Evolutionary conservation across 164 flowering plant species (phyloP).

Genomic region (Vitis amurensis): DNA sequence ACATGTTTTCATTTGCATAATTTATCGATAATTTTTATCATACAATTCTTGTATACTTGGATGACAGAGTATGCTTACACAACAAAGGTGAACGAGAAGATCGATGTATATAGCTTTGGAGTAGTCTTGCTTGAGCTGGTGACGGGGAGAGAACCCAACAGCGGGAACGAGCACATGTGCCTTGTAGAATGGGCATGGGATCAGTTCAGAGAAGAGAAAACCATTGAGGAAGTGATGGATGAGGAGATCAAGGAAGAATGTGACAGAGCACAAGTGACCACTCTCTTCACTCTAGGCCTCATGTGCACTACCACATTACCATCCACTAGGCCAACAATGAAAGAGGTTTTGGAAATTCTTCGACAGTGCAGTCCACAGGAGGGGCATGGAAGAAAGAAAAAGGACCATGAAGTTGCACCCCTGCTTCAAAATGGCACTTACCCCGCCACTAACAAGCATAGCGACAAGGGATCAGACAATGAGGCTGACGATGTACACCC

Average conservation of each 20-base stretch:
- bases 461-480: slow-evolving; percentile 25
- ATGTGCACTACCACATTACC: slow-evolving; percentile 65
- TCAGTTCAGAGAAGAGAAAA: slow-evolving; percentile 39
- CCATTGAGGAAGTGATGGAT: slow-evolving; percentile 45
- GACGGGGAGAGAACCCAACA: slow-evolving; percentile 67
- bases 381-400: slow-evolving; percentile 15
- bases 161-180: slow-evolving; percentile 47
- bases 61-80: slow-evolving; percentile 74
- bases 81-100: slow-evolving; percentile 66
- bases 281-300: slow-evolving; percentile 64
- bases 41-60: background rate
- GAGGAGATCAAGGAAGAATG: slow-evolving; percentile 40
- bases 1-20: too few relatives aligned
- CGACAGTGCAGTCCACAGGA: slow-evolving; percentile 23
- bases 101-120: slow-evolving; percentile 87
- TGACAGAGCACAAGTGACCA: slow-evolving; percentile 49
- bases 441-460: slow-evolving; percentile 26
- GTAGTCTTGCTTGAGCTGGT: slow-evolving; percentile 80
- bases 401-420: slow-evolving; percentile 41
- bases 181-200: slow-evolving; percentile 84
- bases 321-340: slow-evolving; percentile 72
- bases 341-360: slow-evolving; percentile 64
- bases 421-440: slow-evolving; percentile 32
- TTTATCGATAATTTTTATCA: background rate
- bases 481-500: slow-evolving; percentile 13